These are phyloP conservation scores for Monosporascus sp. DNA, from an alignment of 2,329 filamentous ascomycete species.

Conservation along the genomic window DNA sequence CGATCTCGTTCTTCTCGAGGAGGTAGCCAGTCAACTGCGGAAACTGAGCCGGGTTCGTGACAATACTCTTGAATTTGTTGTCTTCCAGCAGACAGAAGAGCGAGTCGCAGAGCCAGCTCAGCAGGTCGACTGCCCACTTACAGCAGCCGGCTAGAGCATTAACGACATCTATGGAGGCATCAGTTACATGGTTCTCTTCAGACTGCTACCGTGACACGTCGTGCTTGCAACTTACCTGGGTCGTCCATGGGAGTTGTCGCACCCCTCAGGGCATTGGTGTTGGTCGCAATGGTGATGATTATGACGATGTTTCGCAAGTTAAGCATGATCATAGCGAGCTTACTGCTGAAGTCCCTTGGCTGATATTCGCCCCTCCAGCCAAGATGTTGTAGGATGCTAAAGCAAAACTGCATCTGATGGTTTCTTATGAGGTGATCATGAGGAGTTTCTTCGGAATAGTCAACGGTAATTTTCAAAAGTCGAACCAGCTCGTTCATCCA, in stretches of 20 bases:
- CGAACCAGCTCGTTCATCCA: slow-evolving; percentile 63
- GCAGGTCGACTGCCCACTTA: slow-evolving; percentile 71
- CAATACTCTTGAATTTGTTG: slow-evolving; percentile 42
- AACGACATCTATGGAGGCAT: slow-evolving; percentile 54
- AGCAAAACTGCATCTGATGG: slow-evolving; percentile 63
- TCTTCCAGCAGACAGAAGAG: slow-evolving; percentile 52
- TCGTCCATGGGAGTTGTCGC: slow-evolving; percentile 58
- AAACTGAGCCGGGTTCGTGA: slow-evolving; percentile 38
- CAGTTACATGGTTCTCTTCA: slow-evolving; percentile 3
- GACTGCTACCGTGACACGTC: neutral
- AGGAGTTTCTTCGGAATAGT: slow-evolving; percentile 72
- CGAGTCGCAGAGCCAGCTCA: slow-evolving; percentile 56
- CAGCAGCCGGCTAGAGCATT: slow-evolving; percentile 68
- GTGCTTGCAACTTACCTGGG: slow-evolving; percentile 37
- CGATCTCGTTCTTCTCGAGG: slow-evolving; percentile 49
- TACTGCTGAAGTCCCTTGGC: slow-evolving; percentile 60
- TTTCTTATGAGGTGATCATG: slow-evolving; percentile 71
- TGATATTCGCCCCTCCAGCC: slow-evolving; percentile 63
- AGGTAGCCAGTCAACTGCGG: slow-evolving; percentile 46
- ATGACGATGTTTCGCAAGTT: slow-evolving; percentile 69
- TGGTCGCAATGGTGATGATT: slow-evolving; percentile 58
- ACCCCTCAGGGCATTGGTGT: slow-evolving; percentile 47
- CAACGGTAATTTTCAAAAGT: slow-evolving; percentile 66
- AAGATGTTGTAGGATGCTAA: slow-evolving; percentile 74
- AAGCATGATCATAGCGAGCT: slow-evolving; percentile 68